Evolutionary conservation across 116 monocot species (phyloP), one percentile per base, ranked within the genome.

Genomic region (Papilionanthe hybrid): DNA sequence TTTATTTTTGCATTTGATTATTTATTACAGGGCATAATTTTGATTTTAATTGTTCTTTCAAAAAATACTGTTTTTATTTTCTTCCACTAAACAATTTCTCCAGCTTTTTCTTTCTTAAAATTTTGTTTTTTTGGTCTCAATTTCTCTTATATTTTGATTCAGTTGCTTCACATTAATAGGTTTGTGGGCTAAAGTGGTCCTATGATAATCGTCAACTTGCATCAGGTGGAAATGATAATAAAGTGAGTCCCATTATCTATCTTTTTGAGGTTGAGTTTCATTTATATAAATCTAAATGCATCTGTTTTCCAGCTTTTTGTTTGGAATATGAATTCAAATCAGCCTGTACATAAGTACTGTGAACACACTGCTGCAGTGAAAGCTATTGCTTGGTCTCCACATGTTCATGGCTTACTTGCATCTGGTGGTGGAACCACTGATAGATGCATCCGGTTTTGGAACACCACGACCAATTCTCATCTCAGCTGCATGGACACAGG

Each of bases 351-450:
- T 29, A 99, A 99, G 79, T 99, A 99, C 78, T 91, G 86, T 79
- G 93, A 99, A 79, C 99, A 99, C 78, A 99, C 92, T 47, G 99
- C 99, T 65, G 99, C 99, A 77, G 99, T 99, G 29, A 99, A 99
- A 84, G 99, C 99, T 67, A 95, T 99, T 84, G 95, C 99, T 5
- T 99, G 99, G 99, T 99, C 99, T 56, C 99, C 99, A 43, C 99
- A 95, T 85, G 83, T 90, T 32, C 93, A 95, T 85, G 95, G 99
- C 1, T 86, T 95, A 79, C 90, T 99, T 81, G 93, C 99, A 77
- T 99, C 99, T 77, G 99, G 99, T 78, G 99, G 95, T 20, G 99
- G 99, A n/a, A 99, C 99, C 48, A 95, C 93, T 80, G 99, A 99
- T 68, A 85, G 95, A 63, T 95, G 93, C 72, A 95, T 99, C 72